Percentiles rank a stretch among this genome's conserved stretches.
Conservation (phyloP, 345 rosid species). For the Syzygium jambos region DNA sequence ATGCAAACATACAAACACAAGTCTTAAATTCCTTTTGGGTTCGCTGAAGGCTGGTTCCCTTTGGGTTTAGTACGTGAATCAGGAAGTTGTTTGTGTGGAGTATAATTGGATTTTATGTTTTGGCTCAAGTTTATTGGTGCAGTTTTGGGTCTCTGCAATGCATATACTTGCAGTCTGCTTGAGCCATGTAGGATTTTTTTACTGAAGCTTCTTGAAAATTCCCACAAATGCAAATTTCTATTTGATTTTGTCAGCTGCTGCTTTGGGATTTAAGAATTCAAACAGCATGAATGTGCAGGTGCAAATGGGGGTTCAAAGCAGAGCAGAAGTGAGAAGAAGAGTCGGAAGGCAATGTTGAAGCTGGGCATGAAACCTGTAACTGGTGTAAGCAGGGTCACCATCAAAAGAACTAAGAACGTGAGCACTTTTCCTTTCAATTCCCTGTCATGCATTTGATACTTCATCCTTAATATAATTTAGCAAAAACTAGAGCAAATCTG, state of each 20-base stretch:
- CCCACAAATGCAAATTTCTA: background rate
- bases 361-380: slow-evolving; percentile 82
- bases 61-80: background rate
- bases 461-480: background rate
- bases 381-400: slow-evolving; percentile 73
- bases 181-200: background rate
- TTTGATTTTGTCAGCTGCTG: background rate
- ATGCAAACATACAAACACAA: background rate
- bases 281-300: slow-evolving; percentile 22
- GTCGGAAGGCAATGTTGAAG: slow-evolving; percentile 83
- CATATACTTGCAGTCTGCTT: background rate
- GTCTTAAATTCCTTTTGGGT: background rate
- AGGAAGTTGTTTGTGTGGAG: background rate
- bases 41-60: background rate
- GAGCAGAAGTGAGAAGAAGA: slow-evolving; percentile 87
- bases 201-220: background rate
- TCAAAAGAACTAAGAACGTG: slow-evolving; percentile 82
- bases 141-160: background rate
- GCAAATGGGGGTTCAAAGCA: slow-evolving; percentile 69
- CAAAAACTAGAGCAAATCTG: background rate
- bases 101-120: background rate
- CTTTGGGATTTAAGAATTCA: background rate
- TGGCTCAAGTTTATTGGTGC: background rate
- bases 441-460: background rate
- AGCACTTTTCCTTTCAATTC: background rate